phyloP scores from a whole-genome alignment of 2,329 filamentous ascomycete genomes.

The Fusarium sp. region DNA sequence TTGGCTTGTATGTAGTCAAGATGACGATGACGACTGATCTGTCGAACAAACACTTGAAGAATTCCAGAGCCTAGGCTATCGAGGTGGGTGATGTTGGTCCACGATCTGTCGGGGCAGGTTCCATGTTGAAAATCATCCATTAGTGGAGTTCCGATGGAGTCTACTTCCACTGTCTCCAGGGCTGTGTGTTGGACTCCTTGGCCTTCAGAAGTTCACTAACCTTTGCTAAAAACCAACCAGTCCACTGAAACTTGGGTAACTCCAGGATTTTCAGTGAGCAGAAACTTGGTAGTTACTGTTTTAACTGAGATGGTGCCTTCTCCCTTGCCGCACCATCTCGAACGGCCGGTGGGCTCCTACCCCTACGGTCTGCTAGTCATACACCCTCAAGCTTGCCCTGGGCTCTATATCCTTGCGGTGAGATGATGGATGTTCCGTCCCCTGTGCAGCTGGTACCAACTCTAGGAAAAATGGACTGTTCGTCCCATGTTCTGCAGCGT shows the following conservation, averaged over 20 bases:
- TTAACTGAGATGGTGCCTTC: slow-evolving; percentile 8
- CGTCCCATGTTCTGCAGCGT: slow-evolving; percentile 38
- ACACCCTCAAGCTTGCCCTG: slow-evolving; percentile 22
- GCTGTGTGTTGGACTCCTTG: neutral
- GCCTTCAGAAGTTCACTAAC: slow-evolving; percentile 8
- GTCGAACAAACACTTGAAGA: slow-evolving; percentile 22
- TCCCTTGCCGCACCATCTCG: slow-evolving; percentile 44
- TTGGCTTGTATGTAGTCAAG: slow-evolving; percentile 19
- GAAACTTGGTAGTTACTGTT: slow-evolving; percentile 11
- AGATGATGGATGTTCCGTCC: slow-evolving; percentile 12
- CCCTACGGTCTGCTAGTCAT: slow-evolving; percentile 26
- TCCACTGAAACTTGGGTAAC: slow-evolving; percentile 5
- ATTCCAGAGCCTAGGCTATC: slow-evolving; percentile 19
- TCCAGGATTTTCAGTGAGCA: neutral
- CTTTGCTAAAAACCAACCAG: slow-evolving; percentile 3
- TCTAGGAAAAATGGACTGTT: slow-evolving; percentile 32
- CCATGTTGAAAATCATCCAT: slow-evolving; percentile 36
- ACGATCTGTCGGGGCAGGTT: slow-evolving; percentile 16
- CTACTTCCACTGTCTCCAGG: neutral
- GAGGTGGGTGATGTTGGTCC: slow-evolving; percentile 14
- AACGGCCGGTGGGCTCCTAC: slow-evolving; percentile 24
- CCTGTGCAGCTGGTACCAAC: slow-evolving; percentile 36
- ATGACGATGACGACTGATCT: slow-evolving; percentile 15
- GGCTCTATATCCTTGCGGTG: neutral
- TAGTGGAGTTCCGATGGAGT: slow-evolving; percentile 17